These are phyloP conservation scores for Pseudonectria buxi DNA, from an alignment of 2,329 filamentous ascomycete genomes.

Conservation along the genomic window DNA sequence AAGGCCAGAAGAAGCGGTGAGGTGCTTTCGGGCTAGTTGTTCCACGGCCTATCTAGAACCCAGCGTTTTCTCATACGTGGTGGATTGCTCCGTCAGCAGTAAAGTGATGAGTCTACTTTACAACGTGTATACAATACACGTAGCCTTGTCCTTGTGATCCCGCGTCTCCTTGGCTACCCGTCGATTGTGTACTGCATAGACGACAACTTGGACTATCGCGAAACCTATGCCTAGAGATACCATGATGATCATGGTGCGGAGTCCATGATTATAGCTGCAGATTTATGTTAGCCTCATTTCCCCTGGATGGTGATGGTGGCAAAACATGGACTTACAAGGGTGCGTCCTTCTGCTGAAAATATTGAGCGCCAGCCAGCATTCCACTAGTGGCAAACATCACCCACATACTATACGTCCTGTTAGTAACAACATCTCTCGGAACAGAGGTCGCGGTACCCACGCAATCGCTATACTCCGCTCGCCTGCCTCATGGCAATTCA, in stretches of 20 bases:
- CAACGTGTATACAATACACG: background rate
- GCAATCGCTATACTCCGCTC: constrained; percentile 45
- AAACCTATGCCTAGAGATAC: constrained; percentile 34
- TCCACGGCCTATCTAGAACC: too few species aligned
- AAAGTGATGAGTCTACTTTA: too few species aligned
- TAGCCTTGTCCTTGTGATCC: background rate
- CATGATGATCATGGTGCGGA: constrained; percentile 40
- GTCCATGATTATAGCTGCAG: constrained; percentile 34
- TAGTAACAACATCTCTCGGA: background rate
- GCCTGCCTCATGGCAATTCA: constrained; percentile 40
- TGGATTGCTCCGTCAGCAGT: too few species aligned
- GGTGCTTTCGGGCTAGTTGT: too few species aligned
- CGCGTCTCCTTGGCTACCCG: constrained; percentile 15
- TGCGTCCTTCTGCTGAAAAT: constrained; percentile 36
- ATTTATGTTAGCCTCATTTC: background rate
- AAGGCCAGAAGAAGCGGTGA: too few species aligned
- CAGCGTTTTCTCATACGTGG: too few species aligned
- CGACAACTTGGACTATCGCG: constrained; percentile 31
- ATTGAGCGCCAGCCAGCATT: constrained; percentile 45
- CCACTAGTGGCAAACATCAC: constrained; percentile 46
- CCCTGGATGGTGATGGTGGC: too few species aligned
- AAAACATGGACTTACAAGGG: constrained; percentile 27
- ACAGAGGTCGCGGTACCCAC: constrained; percentile 19
- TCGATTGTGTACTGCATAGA: constrained; percentile 34
- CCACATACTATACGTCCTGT: constrained; percentile 26